Base-by-base conservation (phyloP, 768 basidiomycete species). In the Leccinum variicolor region DNA sequence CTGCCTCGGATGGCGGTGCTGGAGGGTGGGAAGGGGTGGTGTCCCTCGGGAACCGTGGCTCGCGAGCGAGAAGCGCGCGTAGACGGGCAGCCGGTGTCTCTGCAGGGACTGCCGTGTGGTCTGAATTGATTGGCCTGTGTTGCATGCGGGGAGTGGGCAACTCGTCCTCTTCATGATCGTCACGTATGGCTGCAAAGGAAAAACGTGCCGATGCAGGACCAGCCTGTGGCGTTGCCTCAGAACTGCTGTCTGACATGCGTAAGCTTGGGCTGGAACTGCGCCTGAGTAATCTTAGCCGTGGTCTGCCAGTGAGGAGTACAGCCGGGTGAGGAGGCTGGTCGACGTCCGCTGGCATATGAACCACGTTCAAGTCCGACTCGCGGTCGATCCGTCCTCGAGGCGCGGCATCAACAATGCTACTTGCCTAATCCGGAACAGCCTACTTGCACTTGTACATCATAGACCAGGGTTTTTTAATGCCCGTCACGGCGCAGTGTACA, bases 21-120 rank as follows among this genome's bases (percentile, higher is more conserved):
- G 74, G 66, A 15, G 62, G 56, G 43, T 58, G 67, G 7, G 61
- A 55, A 3, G 76, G 62, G 9, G 71, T 68, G 19, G 62, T 65
- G 52, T 67, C 71, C 25, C 69, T 64, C 15, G 69, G 63, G n/a
- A 74, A 68, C 25, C 75, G 76, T 33, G 81, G 79, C 54, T 82
- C 74, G 56, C 79, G 82, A 31, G 78, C 73, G 9, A 89, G 74
- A 5, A 89, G 72, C 23, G 85, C 84, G 49, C 87, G 85, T 19
- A 90, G 79, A 50, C 84, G 82, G 21, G 77, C 79, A 19, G 86
- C 84, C 7, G 85, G 81, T 2, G 79, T 84, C 52, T 79, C 79
- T 46, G 64, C 53, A 8, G 70, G 64, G 21, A 29, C 57, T 17
- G 62, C 59, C 31, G 60, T 53, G 8, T 54, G 54, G 25, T 58